Percentiles rank a stretch among this genome's conserved stretches.
phyloP scores from a whole-genome alignment of 2,329 filamentous ascomycete species.

The Neonectria ditissima region DNA sequence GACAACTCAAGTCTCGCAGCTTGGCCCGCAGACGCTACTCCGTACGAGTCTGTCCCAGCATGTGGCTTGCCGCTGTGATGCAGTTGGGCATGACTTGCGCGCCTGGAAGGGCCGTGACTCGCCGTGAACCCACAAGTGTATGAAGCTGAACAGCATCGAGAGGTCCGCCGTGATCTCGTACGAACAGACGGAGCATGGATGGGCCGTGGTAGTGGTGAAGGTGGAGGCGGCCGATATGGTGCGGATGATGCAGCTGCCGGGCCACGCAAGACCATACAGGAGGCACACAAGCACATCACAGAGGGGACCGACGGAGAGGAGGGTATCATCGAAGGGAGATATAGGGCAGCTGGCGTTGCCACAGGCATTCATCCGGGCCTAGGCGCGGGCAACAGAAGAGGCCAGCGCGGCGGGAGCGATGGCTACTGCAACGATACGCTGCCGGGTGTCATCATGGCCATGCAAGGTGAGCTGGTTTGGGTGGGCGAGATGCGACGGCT shows the following conservation, averaged over 20 bases:
- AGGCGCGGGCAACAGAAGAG: neutral
- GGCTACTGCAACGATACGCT: conserved; percentile 43
- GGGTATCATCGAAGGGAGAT: conserved; percentile 10
- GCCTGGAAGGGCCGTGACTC: conserved; percentile 15
- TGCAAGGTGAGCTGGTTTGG: conserved; percentile 40
- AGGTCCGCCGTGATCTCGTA: neutral
- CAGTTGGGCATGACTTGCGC: conserved; percentile 37
- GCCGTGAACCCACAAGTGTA: neutral
- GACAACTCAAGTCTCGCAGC: conserved; percentile 33
- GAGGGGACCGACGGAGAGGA: conserved; percentile 7
- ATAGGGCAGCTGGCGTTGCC: conserved; percentile 9
- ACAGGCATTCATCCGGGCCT: conserved; percentile 13
- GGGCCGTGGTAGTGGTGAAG: conserved; percentile 13
- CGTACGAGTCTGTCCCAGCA: conserved; percentile 34
- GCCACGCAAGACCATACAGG: conserved; percentile 21
- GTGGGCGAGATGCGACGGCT: conserved; percentile 35
- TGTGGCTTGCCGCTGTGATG: conserved; percentile 42
- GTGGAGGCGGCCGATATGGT: conserved; percentile 19
- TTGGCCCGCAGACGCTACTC: conserved; percentile 26
- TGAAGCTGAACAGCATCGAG: neutral
- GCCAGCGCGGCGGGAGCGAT: conserved; percentile 26
- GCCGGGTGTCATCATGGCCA: conserved; percentile 32
- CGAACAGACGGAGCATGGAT: conserved; percentile 4
- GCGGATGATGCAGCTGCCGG: conserved; percentile 20
- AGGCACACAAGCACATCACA: conserved; percentile 7